A percentile compares a stretch with the other conserved stretches of the same genome.
Evolutionary conservation across 352 stramenopile species (phyloP).

Genomic region (Phytophthora ohioensis): DNA sequence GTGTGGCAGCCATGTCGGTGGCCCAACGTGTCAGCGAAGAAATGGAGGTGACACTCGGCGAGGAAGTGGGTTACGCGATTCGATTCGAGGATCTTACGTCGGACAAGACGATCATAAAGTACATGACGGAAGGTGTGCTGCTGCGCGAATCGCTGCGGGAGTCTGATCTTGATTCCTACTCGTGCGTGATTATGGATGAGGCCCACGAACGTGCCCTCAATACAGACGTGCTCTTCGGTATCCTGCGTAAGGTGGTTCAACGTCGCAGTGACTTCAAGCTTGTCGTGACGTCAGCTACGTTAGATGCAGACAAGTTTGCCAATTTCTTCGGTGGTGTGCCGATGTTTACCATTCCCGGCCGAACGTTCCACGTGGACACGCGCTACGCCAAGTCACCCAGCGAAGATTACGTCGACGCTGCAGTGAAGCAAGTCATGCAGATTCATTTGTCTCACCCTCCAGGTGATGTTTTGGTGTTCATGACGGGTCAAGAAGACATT

Average conservation of each 20-base stretch:
- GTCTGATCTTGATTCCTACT: slow-evolving; percentile 88
- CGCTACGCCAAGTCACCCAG: slow-evolving; percentile 93
- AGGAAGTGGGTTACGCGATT: slow-evolving; percentile 93
- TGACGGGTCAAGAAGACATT: slow-evolving; percentile 99
- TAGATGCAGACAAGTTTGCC: slow-evolving; percentile 98
- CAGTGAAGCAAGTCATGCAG: slow-evolving; percentile 98
- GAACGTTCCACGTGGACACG: slow-evolving; percentile 88
- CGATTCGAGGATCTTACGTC: slow-evolving; percentile 95
- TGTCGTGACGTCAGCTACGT: slow-evolving; percentile 95
- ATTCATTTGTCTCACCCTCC: slow-evolving; percentile 98
- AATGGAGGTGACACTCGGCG: slow-evolving; percentile 93
- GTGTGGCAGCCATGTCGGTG: slow-evolving; percentile 99
- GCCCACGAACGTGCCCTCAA: slow-evolving; percentile 95
- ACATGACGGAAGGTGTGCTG: slow-evolving; percentile 94
- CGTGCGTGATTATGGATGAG: slow-evolving; percentile 95
- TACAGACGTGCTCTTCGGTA: slow-evolving; percentile 95
- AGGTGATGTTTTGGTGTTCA: slow-evolving; percentile 99
- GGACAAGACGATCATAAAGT: slow-evolving; percentile 98
- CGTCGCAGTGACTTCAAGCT: slow-evolving; percentile 92
- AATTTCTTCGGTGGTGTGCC: slow-evolving; percentile 97
- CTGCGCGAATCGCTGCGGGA: slow-evolving; percentile 95
- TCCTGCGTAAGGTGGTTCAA: slow-evolving; percentile 92
- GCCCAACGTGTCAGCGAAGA: slow-evolving; percentile 98
- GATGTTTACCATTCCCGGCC: slow-evolving; percentile 97
- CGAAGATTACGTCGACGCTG: slow-evolving; percentile 98